Evolutionary conservation across 192 early-diverging fungal genomes (phyloP).

Genomic region (Coemansia sp.): DNA sequence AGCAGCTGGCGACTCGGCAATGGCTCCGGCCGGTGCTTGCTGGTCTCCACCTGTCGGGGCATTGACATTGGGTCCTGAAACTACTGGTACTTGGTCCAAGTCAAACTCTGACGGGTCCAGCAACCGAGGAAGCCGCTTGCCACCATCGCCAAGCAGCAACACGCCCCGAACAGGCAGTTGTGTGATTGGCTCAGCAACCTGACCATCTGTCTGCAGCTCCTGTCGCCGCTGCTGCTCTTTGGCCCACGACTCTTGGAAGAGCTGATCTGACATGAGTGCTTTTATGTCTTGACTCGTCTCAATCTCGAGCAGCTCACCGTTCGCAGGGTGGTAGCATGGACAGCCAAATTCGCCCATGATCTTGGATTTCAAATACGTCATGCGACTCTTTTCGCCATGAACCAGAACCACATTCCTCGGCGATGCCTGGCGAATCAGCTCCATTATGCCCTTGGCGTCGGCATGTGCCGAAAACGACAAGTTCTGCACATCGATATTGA

Average conservation of each 20-base stretch:
- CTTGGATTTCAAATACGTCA: slow-evolving; percentile 79
- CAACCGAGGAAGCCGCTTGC: slow-evolving; percentile 31
- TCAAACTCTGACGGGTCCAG: slow-evolving; percentile 49
- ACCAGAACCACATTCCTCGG: slow-evolving; percentile 91
- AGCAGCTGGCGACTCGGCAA: not conserved
- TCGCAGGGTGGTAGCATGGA: slow-evolving; percentile 84
- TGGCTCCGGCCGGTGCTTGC: not conserved
- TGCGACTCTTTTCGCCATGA: slow-evolving; percentile 90
- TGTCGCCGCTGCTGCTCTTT: slow-evolving; percentile 29
- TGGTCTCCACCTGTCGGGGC: not conserved
- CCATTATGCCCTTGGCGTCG: slow-evolving; percentile 97
- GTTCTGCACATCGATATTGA: slow-evolving; percentile 92
- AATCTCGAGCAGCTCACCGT: slow-evolving; percentile 74
- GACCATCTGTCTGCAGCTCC: not conserved
- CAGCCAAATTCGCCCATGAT: slow-evolving; percentile 83
- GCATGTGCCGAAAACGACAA: slow-evolving; percentile 97
- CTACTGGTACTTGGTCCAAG: slow-evolving; percentile 24
- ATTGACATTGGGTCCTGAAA: not conserved
- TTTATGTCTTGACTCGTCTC: slow-evolving; percentile 68
- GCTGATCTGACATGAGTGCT: slow-evolving; percentile 52
- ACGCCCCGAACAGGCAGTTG: slow-evolving; percentile 46
- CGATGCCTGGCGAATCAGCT: slow-evolving; percentile 86
- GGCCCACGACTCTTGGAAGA: slow-evolving; percentile 46
- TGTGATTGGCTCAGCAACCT: slow-evolving; percentile 20
- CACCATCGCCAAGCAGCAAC: slow-evolving; percentile 37